Evolutionary conservation across 2,329 filamentous ascomycete genomes (phyloP).

Genomic region (Fusarium praegraminearum): DNA sequence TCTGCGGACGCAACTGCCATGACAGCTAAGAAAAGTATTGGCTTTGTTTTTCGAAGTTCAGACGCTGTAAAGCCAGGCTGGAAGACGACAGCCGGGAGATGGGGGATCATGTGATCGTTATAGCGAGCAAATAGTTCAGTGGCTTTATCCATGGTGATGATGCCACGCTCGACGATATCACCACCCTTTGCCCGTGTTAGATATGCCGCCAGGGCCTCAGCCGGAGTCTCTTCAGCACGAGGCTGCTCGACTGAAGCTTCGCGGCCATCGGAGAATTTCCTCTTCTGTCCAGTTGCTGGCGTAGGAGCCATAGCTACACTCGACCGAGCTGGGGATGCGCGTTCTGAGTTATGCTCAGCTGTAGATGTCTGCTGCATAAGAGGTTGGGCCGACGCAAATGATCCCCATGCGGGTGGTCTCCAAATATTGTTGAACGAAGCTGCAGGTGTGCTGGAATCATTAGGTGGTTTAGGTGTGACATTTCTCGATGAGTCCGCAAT

Average conservation of each 20-base stretch:
- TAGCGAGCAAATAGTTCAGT: conserved; percentile 69
- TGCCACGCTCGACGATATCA: conserved; percentile 69
- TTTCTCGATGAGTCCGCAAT: conserved; percentile 24
- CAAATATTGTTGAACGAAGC: conserved; percentile 26
- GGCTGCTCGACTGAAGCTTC: conserved; percentile 33
- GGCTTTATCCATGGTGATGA: conserved; percentile 68
- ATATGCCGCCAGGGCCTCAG: conserved; percentile 39
- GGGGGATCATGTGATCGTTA: conserved; percentile 68
- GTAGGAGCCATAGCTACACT: conserved; percentile 16
- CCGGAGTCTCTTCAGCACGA: conserved; percentile 27
- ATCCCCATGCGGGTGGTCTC: conserved; percentile 38
- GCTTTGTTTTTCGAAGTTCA: conserved; percentile 69
- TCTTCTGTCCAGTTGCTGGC: conserved; percentile 48
- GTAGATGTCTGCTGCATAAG: conserved; percentile 11
- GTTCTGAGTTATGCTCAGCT: conserved; percentile 35
- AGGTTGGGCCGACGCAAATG: conserved; percentile 25
- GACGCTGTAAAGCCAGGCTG: conserved; percentile 64
- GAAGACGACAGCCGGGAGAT: conserved; percentile 73
- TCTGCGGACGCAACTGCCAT: conserved; percentile 74
- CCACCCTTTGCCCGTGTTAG: conserved; percentile 49
- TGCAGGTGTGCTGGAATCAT: conserved; percentile 13
- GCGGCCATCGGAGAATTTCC: conserved; percentile 47
- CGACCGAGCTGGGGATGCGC: conserved; percentile 19
- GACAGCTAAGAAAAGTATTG: conserved; percentile 77
- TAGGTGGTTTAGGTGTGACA: conserved; percentile 20